phyloP scores from a whole-genome alignment of 805 yeast genomes.

The Candida piceae region DNA sequence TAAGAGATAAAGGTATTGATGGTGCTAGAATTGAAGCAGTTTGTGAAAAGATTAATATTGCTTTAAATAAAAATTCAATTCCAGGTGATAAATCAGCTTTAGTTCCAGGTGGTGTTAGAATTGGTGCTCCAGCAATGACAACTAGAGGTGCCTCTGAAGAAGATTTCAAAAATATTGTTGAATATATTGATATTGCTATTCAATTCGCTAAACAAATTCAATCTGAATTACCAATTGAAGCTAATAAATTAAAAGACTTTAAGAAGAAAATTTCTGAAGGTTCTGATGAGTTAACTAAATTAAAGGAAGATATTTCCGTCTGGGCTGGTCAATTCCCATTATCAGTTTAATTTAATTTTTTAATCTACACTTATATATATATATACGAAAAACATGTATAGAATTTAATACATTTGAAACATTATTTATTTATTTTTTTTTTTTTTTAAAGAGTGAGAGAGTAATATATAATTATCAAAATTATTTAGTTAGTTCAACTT shows the following conservation, averaged over 20 bases:
- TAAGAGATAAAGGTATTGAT: constrained; percentile 76
- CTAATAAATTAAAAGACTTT: constrained; percentile 94
- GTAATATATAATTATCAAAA: no score
- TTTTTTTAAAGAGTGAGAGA: background rate
- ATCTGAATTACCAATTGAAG: constrained; percentile 77
- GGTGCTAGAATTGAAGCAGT: constrained; percentile 95
- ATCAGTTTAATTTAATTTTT: constrained; percentile 46
- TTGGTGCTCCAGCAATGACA: constrained; percentile 98
- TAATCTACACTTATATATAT: no score
- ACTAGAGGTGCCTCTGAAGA: constrained; percentile 82
- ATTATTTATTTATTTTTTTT: background rate
- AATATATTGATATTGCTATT: constrained; percentile 75
- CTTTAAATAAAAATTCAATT: constrained; percentile 92
- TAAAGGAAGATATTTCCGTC: constrained; percentile 72
- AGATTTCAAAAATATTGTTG: constrained; percentile 79
- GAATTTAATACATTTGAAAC: no score
- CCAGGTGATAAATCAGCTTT: constrained; percentile 96
- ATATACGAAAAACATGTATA: no score
- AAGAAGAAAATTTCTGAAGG: constrained; percentile 74
- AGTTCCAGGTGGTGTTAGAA: constrained; percentile 93
- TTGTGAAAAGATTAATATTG: constrained; percentile 85
- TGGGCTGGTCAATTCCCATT: constrained; percentile 92
- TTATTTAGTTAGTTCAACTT: constrained; percentile 29
- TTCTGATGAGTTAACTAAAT: constrained; percentile 57
- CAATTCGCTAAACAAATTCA: constrained; percentile 72